Evolutionary conservation across 768 basidiomycete genomes (phyloP).

Genomic region (Rhodocollybia butyracea): DNA sequence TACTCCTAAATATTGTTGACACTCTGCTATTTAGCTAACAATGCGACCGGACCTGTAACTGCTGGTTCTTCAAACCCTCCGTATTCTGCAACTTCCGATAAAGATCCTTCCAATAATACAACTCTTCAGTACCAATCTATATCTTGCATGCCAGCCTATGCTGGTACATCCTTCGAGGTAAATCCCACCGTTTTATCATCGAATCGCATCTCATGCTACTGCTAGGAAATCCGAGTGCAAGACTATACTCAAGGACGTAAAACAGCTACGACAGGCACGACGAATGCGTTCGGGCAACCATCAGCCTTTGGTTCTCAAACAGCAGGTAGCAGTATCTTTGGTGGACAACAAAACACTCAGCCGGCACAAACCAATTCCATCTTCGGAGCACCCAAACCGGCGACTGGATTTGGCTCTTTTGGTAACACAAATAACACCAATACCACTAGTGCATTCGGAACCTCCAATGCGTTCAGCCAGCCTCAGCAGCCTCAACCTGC

Average conservation of each 20-base stretch:
- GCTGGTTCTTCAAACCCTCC: slow-evolving; percentile 69
- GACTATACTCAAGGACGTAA: slow-evolving; percentile 76
- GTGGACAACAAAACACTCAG: slow-evolving; percentile 28
- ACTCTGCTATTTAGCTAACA: slow-evolving; percentile 32
- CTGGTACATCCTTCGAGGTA: slow-evolving; percentile 76
- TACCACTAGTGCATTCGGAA: slow-evolving; percentile 47
- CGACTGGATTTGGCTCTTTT: slow-evolving; percentile 76
- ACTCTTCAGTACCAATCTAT: slow-evolving; percentile 80
- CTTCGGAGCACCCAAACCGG: slow-evolving; percentile 68
- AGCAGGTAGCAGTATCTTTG: slow-evolving; percentile 42
- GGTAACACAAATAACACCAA: slow-evolving; percentile 40
- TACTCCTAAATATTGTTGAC: background rate
- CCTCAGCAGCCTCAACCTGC: slow-evolving; percentile 27
- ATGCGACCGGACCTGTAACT: slow-evolving; percentile 46
- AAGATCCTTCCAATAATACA: slow-evolving; percentile 48
- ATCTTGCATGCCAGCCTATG: slow-evolving; percentile 74
- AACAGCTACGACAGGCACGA: slow-evolving; percentile 36
- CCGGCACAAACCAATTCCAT: slow-evolving; percentile 24
- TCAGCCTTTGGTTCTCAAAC: slow-evolving; percentile 43
- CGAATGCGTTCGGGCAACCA: slow-evolving; percentile 53
- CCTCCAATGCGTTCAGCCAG: slow-evolving; percentile 44
- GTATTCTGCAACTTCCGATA: slow-evolving; percentile 59
- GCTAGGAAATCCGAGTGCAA: slow-evolving; percentile 71
- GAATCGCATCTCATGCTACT: slow-evolving; percentile 9
- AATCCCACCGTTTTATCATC: slow-evolving; percentile 18